Evolutionary conservation across 495 filamentous ascomycete genomes (phyloP), one percentile per base, ranked within the genome.

Genomic region (Evernia prunastri): DNA sequence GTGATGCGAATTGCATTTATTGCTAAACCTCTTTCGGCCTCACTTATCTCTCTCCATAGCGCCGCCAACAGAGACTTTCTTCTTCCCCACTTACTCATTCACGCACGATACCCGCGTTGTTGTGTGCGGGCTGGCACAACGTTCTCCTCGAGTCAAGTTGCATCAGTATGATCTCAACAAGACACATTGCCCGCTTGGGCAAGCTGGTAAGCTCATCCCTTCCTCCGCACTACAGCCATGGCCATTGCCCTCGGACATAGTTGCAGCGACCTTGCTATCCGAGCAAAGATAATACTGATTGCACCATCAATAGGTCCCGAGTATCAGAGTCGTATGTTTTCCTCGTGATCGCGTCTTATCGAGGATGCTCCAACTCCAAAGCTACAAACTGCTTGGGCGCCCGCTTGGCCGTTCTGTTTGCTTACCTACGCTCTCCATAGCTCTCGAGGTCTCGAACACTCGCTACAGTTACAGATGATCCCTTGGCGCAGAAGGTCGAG

Each of bases 401-500:
- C 58, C 47, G 60, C 33, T 62, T 67, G 60, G 56, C 58, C 63
- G 31, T 56, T 47, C 37, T n/a, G 33, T 56, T 43, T 63, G 68
- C 71, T 75, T 61, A 75, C 68, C 67, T 72, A 67, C 66, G 25
- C 29, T 57, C 31, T 40, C 51, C 68, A 61, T 69, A 85, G 82
- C 65, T 79, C 60, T 72, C 78, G 71, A 77, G 76, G 69, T 68
- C 78, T 69, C 81, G 85, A 69, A 79, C 80, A 71, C 72, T 87
- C 68, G 86, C 86, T 64, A 86, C 86, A 73, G 80, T 84, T 70
- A 76, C 72, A 70, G 81, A 86, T 75, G 76, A 80, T 71, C 82
- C 87, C 63, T 84, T 91, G 63, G 80, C 80, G 76, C 82, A 84
- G 77, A 90, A 90, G 83, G 88, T 91, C 75, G 88, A 90, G 78